A percentile compares a stretch with the other conserved stretches of the same genome.
Conservation (phyloP, 306 rosid genomes). For the Ochetophila trinervis region DNA sequence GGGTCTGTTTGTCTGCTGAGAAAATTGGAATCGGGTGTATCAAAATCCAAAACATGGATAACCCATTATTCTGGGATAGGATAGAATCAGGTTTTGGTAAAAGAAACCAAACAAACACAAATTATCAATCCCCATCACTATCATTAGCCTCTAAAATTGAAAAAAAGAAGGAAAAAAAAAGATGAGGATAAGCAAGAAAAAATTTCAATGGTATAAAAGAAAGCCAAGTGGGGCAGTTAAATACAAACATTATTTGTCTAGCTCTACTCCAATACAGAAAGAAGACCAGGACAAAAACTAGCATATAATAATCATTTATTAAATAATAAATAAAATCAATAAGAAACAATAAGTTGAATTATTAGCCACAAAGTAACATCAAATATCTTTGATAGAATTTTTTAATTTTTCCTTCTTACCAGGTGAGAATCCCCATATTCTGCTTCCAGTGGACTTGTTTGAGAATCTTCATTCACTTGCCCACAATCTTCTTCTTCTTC, state of each 20-base stretch:
- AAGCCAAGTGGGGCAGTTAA: conserved; percentile 20
- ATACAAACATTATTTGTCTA: conserved; percentile 5
- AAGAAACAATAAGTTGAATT: not conserved
- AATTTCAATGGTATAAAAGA: conserved; percentile 9
- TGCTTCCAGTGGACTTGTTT: conserved; percentile 32
- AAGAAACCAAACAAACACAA: not conserved
- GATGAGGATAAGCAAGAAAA: conserved; percentile 13
- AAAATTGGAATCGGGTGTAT: not conserved
- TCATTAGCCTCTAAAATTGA: conserved; percentile 21
- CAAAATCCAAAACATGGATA: not conserved
- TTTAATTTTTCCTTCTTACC: conserved; percentile 29
- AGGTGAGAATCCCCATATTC: conserved; percentile 33
- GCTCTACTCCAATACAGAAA: conserved; percentile 3
- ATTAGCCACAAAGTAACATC: not conserved
- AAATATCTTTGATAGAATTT: conserved; percentile 6
- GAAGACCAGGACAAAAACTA: conserved; percentile 1
- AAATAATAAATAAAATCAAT: not conserved
- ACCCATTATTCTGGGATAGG: not conserved
- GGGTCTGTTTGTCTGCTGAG: not conserved
- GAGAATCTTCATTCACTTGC: conserved; percentile 25
- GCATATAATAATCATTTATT: not conserved
- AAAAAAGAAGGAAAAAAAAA: conserved; percentile 16
- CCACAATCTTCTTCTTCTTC: conserved; percentile 24
- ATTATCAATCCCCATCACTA: not conserved
- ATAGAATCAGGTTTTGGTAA: conserved; percentile 1